Base-by-base conservation (phyloP, 2,329 filamentous ascomycete species). In the Aspergillus aculeatinus region DNA sequence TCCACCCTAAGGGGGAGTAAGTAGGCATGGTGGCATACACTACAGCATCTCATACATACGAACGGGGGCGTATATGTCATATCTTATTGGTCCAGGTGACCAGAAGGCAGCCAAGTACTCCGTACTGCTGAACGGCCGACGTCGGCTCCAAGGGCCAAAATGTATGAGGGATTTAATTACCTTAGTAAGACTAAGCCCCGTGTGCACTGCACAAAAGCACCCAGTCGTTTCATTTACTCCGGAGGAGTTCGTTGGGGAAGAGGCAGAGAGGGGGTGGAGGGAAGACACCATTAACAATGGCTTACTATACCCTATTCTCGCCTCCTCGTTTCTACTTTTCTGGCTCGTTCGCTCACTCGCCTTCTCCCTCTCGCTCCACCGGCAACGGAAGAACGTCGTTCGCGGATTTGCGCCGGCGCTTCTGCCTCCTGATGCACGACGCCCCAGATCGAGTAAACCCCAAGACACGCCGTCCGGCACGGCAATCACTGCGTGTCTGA, bases 111-210 rank as follows among this genome's bases (percentile, higher is more conserved):
- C 27, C 19, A 29, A 53, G 35, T 16, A 25, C 42, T 53, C 23
- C 33, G 23, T 42, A 31, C 39, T 21, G 42, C 50, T 33, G 14
- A 54, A 58, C 39, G 42, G 52, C 60, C 52, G 61, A 58, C 51
- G 51, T 52, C 57, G 61, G 59, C 60, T 48, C 29, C 14, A 48
- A 42, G 19, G 16, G 31, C 19, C 29, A 48, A 4, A 62, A 63
- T 64, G 58, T 67, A 68, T 67, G 66, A 67, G 66, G 66, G 59
- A 67, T 67, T 68, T 65, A 59, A 58, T 63, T 59, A 33, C 54
- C 50, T 27, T 51, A 21, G 42, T 35, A 19, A 29, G 23, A 19
- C 29, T 27, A 11, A 48, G 52, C 60, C 49, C 60, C 60, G 59
- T 57, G 48, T 48, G 57, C 57, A 62, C 57, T 48, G 25, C 48